A percentile compares a stretch with the other conserved stretches of the same genome.
Evolutionary conservation across 2,329 filamentous ascomycete genomes (phyloP).

Genomic region (Drechslerella dactyloides): DNA sequence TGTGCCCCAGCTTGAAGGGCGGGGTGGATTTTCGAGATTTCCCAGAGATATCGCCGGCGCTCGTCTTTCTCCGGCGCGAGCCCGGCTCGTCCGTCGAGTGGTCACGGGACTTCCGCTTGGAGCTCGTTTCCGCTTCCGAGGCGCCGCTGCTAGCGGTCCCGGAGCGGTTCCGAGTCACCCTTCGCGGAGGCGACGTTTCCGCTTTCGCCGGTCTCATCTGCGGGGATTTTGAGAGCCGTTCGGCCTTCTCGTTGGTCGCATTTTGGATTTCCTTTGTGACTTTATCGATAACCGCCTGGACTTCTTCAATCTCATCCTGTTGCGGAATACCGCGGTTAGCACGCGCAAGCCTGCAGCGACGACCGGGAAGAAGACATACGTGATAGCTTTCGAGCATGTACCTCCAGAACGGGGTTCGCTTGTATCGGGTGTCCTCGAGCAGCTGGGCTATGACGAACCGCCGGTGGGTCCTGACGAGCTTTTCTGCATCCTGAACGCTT

Average conservation of each 20-base stretch:
- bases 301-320: constrained; percentile 40
- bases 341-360: not conserved
- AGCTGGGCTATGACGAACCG: constrained; percentile 47
- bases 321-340: not conserved
- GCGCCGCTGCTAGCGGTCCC: constrained; percentile 37
- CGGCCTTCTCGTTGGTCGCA: constrained; percentile 28
- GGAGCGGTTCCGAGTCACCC: constrained; percentile 25
- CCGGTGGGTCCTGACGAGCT: constrained; percentile 23
- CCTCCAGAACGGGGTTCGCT: constrained; percentile 36
- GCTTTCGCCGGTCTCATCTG: not conserved
- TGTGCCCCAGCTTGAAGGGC: constrained; percentile 21
- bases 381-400: constrained; percentile 24
- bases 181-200: constrained; percentile 1
- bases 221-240: constrained; percentile 23
- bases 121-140: constrained; percentile 20
- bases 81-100: constrained; percentile 35
- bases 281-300: constrained; percentile 26
- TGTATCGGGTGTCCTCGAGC: constrained; percentile 28
- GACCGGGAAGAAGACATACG: constrained; percentile 4
- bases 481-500: constrained; percentile 18
- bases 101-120: constrained; percentile 45
- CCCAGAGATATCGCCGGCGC: not conserved
- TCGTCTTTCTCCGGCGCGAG: constrained; percentile 34
- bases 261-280: constrained; percentile 29
- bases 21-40: constrained; percentile 24